Evolutionary conservation across 495 filamentous ascomycete genomes (phyloP).

Genomic region (Lasiosphaeris hirsuta): DNA sequence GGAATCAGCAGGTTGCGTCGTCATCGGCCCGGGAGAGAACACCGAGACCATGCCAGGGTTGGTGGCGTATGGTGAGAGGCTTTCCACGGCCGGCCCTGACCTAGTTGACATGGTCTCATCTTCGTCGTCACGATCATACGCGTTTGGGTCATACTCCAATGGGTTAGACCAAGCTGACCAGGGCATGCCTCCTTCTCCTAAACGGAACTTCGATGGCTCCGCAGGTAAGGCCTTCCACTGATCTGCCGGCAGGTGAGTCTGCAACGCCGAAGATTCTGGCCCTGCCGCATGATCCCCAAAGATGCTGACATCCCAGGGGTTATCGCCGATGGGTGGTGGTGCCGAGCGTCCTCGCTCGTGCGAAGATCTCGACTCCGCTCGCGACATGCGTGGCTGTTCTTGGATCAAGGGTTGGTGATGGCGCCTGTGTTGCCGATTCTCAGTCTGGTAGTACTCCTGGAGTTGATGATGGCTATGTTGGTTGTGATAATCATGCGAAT

Average conservation of each 20-base stretch:
- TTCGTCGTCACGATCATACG: constrained; percentile 18
- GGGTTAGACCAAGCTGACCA: constrained; percentile 43
- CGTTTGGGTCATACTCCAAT: constrained; percentile 22
- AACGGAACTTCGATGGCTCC: constrained; percentile 37
- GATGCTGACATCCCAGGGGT: constrained; percentile 39
- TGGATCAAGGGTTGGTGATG: constrained; percentile 15
- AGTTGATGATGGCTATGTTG: constrained; percentile 24
- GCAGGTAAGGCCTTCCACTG: constrained; percentile 39
- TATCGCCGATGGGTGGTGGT: constrained; percentile 42
- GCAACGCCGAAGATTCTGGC: background rate
- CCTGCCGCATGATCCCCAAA: background rate
- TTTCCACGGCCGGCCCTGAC: background rate
- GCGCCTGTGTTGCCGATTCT: constrained; percentile 4
- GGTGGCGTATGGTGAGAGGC: constrained; percentile 16
- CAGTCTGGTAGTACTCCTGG: constrained; percentile 31
- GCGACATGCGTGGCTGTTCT: constrained; percentile 24
- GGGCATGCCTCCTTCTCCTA: constrained; percentile 43
- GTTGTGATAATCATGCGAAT: constrained; percentile 1
- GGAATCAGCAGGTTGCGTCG: constrained; percentile 19
- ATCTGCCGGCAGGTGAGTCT: constrained; percentile 13
- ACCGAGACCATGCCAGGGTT: constrained; percentile 27
- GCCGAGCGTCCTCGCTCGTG: constrained; percentile 44
- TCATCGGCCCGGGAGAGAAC: constrained; percentile 25
- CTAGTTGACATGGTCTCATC: constrained; percentile 8
- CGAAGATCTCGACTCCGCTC: constrained; percentile 28